Conservation (phyloP, 331 rosid genomes). For the Cucumis variabilis region DNA sequence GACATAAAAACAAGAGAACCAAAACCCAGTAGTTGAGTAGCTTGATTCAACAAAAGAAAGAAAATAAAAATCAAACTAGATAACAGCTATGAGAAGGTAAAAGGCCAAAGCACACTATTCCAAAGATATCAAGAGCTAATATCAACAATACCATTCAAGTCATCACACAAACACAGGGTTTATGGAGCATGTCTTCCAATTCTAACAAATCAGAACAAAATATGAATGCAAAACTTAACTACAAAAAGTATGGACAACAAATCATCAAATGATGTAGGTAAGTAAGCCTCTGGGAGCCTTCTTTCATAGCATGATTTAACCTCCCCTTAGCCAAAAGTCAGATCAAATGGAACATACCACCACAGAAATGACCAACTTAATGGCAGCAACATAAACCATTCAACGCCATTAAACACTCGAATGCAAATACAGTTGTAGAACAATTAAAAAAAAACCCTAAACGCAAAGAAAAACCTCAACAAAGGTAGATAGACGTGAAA, state of each 20-base stretch:
- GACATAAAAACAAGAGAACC: background rate
- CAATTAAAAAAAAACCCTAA: background rate
- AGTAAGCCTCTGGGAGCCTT: background rate
- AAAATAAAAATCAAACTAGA: background rate
- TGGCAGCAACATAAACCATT: background rate
- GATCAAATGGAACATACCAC: too few relatives aligned
- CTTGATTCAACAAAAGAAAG: background rate
- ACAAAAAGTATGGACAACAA: background rate
- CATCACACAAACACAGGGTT: background rate
- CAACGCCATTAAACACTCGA: background rate
- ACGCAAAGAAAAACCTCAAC: background rate
- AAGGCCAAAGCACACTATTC: background rate
- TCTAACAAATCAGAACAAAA: background rate
- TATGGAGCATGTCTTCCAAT: background rate
- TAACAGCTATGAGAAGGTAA: background rate
- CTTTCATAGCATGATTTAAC: background rate
- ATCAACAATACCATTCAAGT: background rate
- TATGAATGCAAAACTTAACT: background rate
- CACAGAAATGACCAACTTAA: background rate
- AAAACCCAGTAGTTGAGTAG: background rate
- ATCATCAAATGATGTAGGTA: background rate
- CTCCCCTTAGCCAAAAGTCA: background rate
- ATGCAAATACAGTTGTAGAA: constrained; percentile 9
- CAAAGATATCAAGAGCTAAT: background rate
- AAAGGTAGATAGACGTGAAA: background rate